A percentile compares a stretch with the other conserved stretches of the same genome.
Conservation (phyloP, 2,329 filamentous ascomycete genomes). For the Pseudogymnoascus sp. region DNA sequence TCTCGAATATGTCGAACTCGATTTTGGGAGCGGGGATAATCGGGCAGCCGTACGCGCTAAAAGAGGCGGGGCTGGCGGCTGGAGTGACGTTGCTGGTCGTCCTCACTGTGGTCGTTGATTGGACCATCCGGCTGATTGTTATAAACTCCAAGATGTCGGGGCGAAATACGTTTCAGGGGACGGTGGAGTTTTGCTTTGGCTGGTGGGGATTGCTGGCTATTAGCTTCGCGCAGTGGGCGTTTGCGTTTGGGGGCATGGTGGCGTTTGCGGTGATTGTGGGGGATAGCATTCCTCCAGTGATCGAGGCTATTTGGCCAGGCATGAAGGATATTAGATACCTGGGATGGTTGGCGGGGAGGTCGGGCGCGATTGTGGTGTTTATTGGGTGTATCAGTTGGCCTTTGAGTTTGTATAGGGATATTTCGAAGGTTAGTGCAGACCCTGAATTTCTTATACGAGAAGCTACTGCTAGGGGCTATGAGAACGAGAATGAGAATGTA, state of each 20-base stretch:
- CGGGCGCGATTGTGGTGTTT: slow-evolving; percentile 81
- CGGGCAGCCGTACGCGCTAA: slow-evolving; percentile 91
- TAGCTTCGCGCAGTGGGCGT: slow-evolving; percentile 85
- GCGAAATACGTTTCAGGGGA: slow-evolving; percentile 88
- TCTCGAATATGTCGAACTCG: slow-evolving; percentile 99
- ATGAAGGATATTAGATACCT: slow-evolving; percentile 66
- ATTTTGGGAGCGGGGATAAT: slow-evolving; percentile 78
- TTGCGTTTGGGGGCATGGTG: slow-evolving; percentile 98
- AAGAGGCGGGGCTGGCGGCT: slow-evolving; percentile 77
- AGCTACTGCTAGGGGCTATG: neutral
- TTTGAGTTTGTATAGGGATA: slow-evolving; percentile 88
- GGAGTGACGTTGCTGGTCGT: slow-evolving; percentile 70
- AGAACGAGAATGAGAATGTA: neutral
- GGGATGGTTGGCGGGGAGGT: slow-evolving; percentile 72
- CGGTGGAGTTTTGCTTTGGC: slow-evolving; percentile 92
- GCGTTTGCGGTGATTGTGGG: slow-evolving; percentile 97
- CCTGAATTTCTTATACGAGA: neutral
- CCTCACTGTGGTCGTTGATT: slow-evolving; percentile 82
- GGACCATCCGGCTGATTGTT: slow-evolving; percentile 96
- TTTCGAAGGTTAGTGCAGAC: slow-evolving; percentile 66
- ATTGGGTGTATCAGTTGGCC: slow-evolving; percentile 82
- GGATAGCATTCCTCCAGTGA: slow-evolving; percentile 88
- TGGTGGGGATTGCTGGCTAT: slow-evolving; percentile 83
- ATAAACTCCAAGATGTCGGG: slow-evolving; percentile 96
- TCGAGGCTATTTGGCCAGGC: slow-evolving; percentile 73